These are phyloP conservation scores for Arbutus unedo DNA, from an alignment of 148 eudicot species.

Conservation along the genomic window DNA sequence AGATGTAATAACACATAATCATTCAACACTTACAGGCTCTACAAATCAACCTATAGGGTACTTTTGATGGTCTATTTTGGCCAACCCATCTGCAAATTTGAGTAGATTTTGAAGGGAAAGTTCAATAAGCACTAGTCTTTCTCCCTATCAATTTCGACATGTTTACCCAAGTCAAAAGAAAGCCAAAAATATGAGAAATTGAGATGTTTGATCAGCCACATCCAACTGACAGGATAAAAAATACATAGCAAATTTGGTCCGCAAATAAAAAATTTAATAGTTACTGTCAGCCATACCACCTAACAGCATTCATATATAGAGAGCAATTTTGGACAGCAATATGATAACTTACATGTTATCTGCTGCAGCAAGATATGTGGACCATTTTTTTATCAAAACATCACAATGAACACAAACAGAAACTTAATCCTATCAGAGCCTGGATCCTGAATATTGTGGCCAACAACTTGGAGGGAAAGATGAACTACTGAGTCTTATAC, in stretches of 20 bases:
- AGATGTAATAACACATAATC: neutral
- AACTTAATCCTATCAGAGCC: neutral
- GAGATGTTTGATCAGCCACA: neutral
- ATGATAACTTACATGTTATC: neutral
- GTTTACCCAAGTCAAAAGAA: neutral
- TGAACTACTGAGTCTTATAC: neutral
- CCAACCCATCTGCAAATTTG: neutral
- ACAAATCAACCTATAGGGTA: constrained; percentile 1
- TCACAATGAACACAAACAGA: neutral
- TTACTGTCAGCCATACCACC: neutral
- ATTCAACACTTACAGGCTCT: neutral
- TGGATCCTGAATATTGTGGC: neutral
- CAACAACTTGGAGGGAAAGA: neutral
- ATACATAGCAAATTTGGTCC: neutral
- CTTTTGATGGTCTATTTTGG: neutral
- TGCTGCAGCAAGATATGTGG: neutral
- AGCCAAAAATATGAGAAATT: neutral
- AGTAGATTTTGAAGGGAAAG: neutral
- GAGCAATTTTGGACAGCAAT: neutral
- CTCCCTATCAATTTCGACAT: neutral
- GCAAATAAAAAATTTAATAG: neutral
- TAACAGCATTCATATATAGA: neutral
- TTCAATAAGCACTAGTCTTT: neutral
- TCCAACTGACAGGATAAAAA: neutral
- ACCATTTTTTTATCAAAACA: neutral